Base-by-base conservation (phyloP, 371 early-diverging fungal species). In the Mortierella sp. region DNA sequence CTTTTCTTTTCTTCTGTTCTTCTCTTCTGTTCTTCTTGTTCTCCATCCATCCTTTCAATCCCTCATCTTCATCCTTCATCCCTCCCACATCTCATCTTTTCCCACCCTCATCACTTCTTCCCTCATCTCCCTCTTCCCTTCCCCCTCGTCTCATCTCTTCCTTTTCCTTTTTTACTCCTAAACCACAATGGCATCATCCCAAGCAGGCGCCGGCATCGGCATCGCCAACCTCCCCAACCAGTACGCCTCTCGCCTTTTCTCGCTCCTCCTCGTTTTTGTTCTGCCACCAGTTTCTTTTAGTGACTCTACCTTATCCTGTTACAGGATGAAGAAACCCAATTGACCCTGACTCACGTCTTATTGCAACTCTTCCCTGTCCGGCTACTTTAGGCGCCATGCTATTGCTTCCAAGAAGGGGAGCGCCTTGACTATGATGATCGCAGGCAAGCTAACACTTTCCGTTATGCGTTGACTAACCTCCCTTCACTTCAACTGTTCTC, bases 171-270 rank as follows among this genome's bases (percentile, higher is more conserved):
- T n/a, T n/a, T n/a, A n/a, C n/a, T n/a, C n/a, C n/a, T n/a, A n/a
- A 31, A 48, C 39, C 53, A 43, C 58, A 31, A 90, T 91, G 90
- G 78, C 90, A 44, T 85, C 90, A 70, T 81, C 86, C n/a, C 87
- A 90, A 44, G 86, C 90, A 79, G 83, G 90, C 68, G 86, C 90
- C 47, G 94, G 94, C 77, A 96, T 99, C 77, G 99, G 99, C 74
- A 97, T 99, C 78, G 97, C 98, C 86, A 98, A 98, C 90, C 90
- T 99, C 77, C 99, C 99, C 64, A 99, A 99, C 91, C 99, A 99
- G 88, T 61, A 61, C n/a, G 61, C 22, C 61, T 37, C 31, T 19
- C 90, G 96, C 89, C 98, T 97, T 88, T 48, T 93, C 97, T 45
- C 93, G 95, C 90, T 98, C 47, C 79, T 99, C 76, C 97, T 98